phyloP scores from a whole-genome alignment of 306 rosid genomes.

The Ormosia emarginata region DNA sequence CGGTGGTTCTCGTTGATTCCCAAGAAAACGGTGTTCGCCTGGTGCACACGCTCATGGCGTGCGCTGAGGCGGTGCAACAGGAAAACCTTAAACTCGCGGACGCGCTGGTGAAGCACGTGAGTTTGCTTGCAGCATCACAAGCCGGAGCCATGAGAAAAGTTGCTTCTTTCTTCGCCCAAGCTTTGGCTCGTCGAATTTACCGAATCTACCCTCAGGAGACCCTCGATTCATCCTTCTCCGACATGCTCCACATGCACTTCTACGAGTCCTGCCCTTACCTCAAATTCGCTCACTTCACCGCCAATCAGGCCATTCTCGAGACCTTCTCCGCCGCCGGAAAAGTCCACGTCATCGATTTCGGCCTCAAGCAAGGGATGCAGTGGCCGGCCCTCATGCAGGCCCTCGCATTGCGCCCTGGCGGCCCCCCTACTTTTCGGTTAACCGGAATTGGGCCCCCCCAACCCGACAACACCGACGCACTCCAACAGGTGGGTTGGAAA shows the following conservation, averaged over 20 bases:
- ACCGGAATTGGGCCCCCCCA: slow-evolving; percentile 87
- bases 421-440: slow-evolving; percentile 70
- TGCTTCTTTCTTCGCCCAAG: slow-evolving; percentile 70
- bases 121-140: slow-evolving; percentile 57
- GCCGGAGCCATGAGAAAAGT: slow-evolving; percentile 80
- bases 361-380: slow-evolving; percentile 80
- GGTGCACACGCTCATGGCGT: slow-evolving; percentile 77
- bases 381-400: slow-evolving; percentile 95
- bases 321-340: slow-evolving; percentile 51
- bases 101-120: slow-evolving; percentile 55
- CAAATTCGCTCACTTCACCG: slow-evolving; percentile 91
- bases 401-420: slow-evolving; percentile 69
- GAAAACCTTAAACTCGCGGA: slow-evolving; percentile 62
- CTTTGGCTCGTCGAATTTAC: slow-evolving; percentile 57
- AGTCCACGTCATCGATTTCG: slow-evolving; percentile 87
- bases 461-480: slow-evolving; percentile 52
- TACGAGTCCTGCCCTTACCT: slow-evolving; percentile 76
- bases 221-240: slow-evolving; percentile 44
- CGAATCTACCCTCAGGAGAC: slow-evolving; percentile 42
- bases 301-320: slow-evolving; percentile 84
- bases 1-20: slow-evolving; percentile 60
- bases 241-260: slow-evolving; percentile 73
- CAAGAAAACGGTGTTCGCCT: slow-evolving; percentile 81
- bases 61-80: slow-evolving; percentile 72
- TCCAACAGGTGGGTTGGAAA: slow-evolving; percentile 75